Evolutionary conservation across 805 yeast genomes (phyloP), one percentile per base, ranked within the genome.

Genomic region (Candida manassasensis): DNA sequence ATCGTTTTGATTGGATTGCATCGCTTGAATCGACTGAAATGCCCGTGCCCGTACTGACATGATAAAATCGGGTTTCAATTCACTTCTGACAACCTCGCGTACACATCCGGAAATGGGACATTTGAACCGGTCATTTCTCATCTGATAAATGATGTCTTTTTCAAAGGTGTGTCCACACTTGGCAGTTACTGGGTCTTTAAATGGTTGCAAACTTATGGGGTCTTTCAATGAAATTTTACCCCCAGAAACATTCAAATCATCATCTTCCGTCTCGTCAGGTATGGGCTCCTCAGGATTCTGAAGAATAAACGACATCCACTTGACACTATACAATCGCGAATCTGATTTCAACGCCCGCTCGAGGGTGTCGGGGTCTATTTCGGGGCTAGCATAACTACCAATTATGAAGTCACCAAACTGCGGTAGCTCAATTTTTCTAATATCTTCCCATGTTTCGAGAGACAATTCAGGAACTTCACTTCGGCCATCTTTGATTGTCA

Each of bases 201-300:
- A 81, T 28, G 62, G 53, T 35, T 68, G 62, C 39, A 72, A 50
- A 0, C 88, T 75, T 10, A 84, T 63, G 0, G 90, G 90, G 51
- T 89, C 87, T 17, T 64, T 69, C 38, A 84, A 51, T 31, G 79
- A 77, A n/a, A 84, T 62, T 24, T 61, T 73, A 25, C 93, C 93
- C 37, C 93, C 94, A 7, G 75, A 77, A 4, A 84, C 71, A 27
- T 69, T 74, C 21, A 84, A 30, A 15, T 81, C 90, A 15, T 79
- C 85, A 25, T 74, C 80, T 10, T 67, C 78, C 2, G 52, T 58
- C 5, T 56, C 66, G 11, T 64, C 71, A 0, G 86, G 85, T 13
- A 83, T 47, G 5, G 84, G 80, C 19, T 74, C 75, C 19, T 73
- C 72, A 0, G 93, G 93, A 42, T 78, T 67, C 2, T 67, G 55